Percentiles rank a stretch among this genome's conserved stretches.
Conservation (phyloP, 1,284 basidiomycete genomes). For the Peniophora sp. region DNA sequence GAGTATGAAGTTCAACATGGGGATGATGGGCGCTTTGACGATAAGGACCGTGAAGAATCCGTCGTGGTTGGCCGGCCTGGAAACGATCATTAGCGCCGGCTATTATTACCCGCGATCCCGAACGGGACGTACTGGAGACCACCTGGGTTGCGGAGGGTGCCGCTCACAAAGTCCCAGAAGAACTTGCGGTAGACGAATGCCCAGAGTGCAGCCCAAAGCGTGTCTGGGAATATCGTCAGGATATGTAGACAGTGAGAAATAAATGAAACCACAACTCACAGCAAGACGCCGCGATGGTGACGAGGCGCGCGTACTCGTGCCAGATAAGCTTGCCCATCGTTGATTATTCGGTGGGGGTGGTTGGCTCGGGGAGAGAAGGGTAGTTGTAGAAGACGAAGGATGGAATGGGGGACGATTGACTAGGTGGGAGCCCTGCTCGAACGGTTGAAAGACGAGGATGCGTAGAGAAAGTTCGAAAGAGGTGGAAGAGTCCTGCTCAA, state of each 20-base stretch:
- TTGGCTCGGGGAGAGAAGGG: constrained; percentile 13
- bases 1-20: constrained; percentile 54
- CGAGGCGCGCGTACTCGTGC: constrained; percentile 71
- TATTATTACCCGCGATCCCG: neutral
- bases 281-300: constrained; percentile 62
- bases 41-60: constrained; percentile 63
- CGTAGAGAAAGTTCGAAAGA: constrained; percentile 22
- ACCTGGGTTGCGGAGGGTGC: constrained; percentile 64
- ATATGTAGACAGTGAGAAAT: neutral
- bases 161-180: constrained; percentile 81
- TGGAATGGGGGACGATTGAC: constrained; percentile 18
- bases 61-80: constrained; percentile 57
- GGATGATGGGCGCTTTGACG: constrained; percentile 68
- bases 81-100: constrained; percentile 1
- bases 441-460: constrained; percentile 15
- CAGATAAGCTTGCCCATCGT: constrained; percentile 78
- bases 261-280: constrained; percentile 49
- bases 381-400: constrained; percentile 3
- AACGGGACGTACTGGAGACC: constrained; percentile 64
- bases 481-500: constrained; percentile 23
- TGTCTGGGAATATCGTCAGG: constrained; percentile 37
- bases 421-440: constrained; percentile 18
- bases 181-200: constrained; percentile 82
- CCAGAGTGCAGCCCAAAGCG: constrained; percentile 73
- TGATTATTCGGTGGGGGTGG: constrained; percentile 6